phyloP scores from a whole-genome alignment of 345 rosid genomes.

The Salix caprea region DNA sequence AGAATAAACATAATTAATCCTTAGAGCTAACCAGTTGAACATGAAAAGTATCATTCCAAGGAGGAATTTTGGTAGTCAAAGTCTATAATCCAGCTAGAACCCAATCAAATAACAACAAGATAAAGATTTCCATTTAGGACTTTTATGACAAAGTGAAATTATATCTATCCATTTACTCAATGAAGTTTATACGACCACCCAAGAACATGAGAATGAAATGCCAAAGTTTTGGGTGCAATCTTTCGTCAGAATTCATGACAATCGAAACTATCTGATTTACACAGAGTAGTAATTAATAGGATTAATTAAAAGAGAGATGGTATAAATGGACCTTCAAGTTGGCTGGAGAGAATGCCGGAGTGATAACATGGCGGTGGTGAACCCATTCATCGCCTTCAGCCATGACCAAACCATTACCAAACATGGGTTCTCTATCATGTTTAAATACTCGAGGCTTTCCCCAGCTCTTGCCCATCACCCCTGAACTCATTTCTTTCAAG shows the following conservation, averaged over 20 bases:
- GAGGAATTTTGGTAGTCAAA: background rate
- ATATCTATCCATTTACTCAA: background rate
- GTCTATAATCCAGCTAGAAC: background rate
- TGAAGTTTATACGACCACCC: background rate
- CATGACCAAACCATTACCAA: constrained; percentile 80
- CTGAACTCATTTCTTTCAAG: constrained; percentile 62
- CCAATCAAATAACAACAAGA: background rate
- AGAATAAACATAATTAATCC: background rate
- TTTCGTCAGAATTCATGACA: background rate
- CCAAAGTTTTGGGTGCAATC: background rate
- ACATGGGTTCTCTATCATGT: constrained; percentile 85
- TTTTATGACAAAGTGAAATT: background rate
- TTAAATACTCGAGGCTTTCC: constrained; percentile 84
- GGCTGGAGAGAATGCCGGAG: constrained; percentile 76
- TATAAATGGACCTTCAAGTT: constrained; percentile 60
- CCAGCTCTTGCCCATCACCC: constrained; percentile 90
- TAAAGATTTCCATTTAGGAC: background rate
- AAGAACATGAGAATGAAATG: background rate
- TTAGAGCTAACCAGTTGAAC: background rate
- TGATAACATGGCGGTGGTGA: constrained; percentile 79
- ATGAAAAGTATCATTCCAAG: background rate
- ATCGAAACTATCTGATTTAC: background rate
- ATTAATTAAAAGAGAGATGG: constrained; percentile 1
- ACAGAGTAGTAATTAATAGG: background rate
- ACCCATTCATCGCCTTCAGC: constrained; percentile 92